Base-by-base conservation (phyloP, 106 monocot genomes). In the Alisma plantagoaquatica region DNA sequence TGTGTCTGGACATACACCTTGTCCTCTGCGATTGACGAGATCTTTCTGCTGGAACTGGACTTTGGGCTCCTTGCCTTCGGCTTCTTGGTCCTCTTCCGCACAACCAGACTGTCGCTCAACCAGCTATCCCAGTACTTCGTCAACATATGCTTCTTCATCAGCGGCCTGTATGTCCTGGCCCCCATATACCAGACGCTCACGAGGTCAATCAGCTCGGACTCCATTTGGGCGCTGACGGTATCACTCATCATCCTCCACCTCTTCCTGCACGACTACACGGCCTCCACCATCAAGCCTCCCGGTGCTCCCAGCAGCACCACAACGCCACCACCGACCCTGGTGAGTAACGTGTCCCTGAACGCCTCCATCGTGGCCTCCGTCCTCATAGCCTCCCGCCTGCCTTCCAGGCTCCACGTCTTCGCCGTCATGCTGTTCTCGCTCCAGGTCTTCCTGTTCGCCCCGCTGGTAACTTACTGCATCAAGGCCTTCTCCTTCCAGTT, bases 311-410 rank as follows among this genome's bases (percentile, higher is more conserved):
- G 62, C 45, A 85, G 82, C 28, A n/a, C n/a, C n/a, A n/a, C n/a
- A n/a, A n/a, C n/a, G n/a, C n/a, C n/a, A n/a, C n/a, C n/a, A n/a
- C 89, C 85, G 1, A 79, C 66, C 8, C 56, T 86, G 41, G 44
- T 72, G 2, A 75, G 82, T 54, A 99, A 91, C 27, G 63, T 90
- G 7, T 90, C 98, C 38, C 59, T 99, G 70, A 99, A 99, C 66
- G 85, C 90, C 17, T 99, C 90, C 0, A 99, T 99, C 27, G 74
- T 99, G 45, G 81, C 85, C 17, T 99, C 90, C 1, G 85, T 90
- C 38, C 82, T 99, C 14, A 68, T 99, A 4, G 90, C 98, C 1
- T 99, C 90, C 16, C 89, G 98, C 3, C 71, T 98, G 1, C 86
- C 81, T 19, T 99, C 85, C 20, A 69, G 86, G 63, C 71, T 86